Evolutionary conservation across 768 basidiomycete species (phyloP).

Genomic region (Rhizopogon vinicolor): DNA sequence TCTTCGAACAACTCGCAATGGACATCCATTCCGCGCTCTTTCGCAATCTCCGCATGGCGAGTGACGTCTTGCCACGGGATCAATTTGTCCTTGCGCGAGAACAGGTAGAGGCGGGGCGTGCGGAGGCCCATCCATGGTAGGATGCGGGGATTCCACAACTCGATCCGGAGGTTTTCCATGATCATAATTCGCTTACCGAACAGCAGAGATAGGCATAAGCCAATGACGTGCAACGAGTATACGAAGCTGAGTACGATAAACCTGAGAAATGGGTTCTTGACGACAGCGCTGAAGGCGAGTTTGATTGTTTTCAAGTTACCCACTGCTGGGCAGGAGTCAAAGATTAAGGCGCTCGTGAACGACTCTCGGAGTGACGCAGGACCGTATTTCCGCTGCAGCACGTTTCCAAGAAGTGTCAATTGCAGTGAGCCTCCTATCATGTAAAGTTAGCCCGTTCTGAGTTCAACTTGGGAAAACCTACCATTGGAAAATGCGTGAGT

Average conservation of each 20-base stretch:
- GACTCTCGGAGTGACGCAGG: slow-evolving; percentile 1
- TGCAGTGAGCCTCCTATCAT: slow-evolving; percentile 19
- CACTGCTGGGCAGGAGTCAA: slow-evolving; percentile 17
- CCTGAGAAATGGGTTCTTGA: slow-evolving; percentile 16
- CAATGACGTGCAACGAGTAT: slow-evolving; percentile 9
- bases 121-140: slow-evolving; percentile 25
- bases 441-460: not conserved
- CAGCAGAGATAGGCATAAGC: slow-evolving; percentile 3
- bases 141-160: slow-evolving; percentile 18
- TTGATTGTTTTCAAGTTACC: slow-evolving; percentile 13
- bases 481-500: slow-evolving; percentile 27
- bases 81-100: slow-evolving; percentile 26
- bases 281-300: slow-evolving; percentile 16
- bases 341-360: slow-evolving; percentile 12
- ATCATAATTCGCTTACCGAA: slow-evolving; percentile 15
- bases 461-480: slow-evolving; percentile 2
- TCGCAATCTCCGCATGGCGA: slow-evolving; percentile 20
- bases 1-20: slow-evolving; percentile 26
- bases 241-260: slow-evolving; percentile 9
- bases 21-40: slow-evolving; percentile 18
- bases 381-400: slow-evolving; percentile 16
- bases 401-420: slow-evolving; percentile 11
- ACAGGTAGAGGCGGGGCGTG: slow-evolving; percentile 33
- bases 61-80: slow-evolving; percentile 25
- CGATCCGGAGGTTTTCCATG: slow-evolving; percentile 2